Evolutionary conservation across 345 rosid species (phyloP).

Genomic region (Lepidium africanum): DNA sequence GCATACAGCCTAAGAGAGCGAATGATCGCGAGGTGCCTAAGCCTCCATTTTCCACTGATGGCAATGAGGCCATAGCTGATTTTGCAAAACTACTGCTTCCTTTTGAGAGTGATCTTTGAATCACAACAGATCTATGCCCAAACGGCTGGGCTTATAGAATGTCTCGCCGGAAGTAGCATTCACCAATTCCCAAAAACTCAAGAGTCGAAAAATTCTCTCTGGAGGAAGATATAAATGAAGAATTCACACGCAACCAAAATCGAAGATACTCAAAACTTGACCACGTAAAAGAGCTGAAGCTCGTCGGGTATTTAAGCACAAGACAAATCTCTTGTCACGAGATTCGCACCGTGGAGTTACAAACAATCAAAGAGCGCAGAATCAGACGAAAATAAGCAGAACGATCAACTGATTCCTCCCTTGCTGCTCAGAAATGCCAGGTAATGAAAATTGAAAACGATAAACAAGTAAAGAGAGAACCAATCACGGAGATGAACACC

Average conservation of each 20-base stretch:
- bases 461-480: not conserved
- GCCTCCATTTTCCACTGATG: conserved; percentile 20
- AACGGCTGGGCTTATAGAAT: conserved; percentile 11
- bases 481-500: not conserved
- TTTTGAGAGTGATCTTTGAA: not conserved
- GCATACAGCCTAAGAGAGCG: conserved; percentile 20
- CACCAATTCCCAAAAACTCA: not conserved
- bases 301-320: not conserved
- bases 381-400: not conserved
- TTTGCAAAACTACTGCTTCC: not conserved
- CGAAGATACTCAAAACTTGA: not conserved
- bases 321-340: not conserved
- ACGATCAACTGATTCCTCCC: not conserved
- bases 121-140: conserved; percentile 14
- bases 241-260: conserved; percentile 8
- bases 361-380: not conserved
- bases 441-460: not conserved
- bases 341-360: not conserved
- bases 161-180: not conserved
- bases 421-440: not conserved
- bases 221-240: not conserved
- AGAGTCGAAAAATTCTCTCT: not conserved
- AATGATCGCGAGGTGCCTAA: conserved; percentile 9
- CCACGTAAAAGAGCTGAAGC: not conserved
- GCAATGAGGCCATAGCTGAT: conserved; percentile 11